phyloP scores from a whole-genome alignment of 2,329 filamentous ascomycete species.

The Xylariales sp. region DNA sequence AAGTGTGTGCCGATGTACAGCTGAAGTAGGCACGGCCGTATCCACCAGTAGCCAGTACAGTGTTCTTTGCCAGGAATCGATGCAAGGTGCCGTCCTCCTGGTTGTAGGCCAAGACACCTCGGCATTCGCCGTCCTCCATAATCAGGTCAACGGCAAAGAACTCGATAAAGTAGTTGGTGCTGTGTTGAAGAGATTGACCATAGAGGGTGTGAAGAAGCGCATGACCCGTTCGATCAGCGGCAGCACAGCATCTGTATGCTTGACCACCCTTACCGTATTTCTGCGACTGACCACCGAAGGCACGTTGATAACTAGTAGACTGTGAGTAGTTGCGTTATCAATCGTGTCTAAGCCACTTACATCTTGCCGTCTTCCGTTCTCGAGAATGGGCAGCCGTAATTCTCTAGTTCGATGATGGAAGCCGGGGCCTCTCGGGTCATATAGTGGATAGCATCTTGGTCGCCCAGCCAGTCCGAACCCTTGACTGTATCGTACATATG shows the following conservation, averaged over 20 bases:
- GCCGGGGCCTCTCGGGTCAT: slow-evolving; percentile 94
- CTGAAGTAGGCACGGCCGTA: slow-evolving; percentile 98
- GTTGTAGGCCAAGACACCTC: slow-evolving; percentile 95
- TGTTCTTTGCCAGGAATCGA: slow-evolving; percentile 95
- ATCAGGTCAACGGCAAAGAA: slow-evolving; percentile 96
- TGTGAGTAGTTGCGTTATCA: slow-evolving; percentile 1
- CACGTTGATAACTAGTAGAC: slow-evolving; percentile 76
- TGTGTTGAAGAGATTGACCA: slow-evolving; percentile 92
- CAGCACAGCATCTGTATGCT: slow-evolving; percentile 95
- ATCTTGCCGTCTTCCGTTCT: slow-evolving; percentile 96
- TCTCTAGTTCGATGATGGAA: slow-evolving; percentile 90
- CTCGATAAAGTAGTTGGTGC: slow-evolving; percentile 99
- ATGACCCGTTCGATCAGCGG: slow-evolving; percentile 93
- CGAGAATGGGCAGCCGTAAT: slow-evolving; percentile 96
- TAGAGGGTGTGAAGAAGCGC: slow-evolving; percentile 98
- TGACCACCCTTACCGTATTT: slow-evolving; percentile 95
- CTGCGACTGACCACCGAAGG: slow-evolving; percentile 95
- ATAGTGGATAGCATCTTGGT: slow-evolving; percentile 97
- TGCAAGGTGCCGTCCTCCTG: slow-evolving; percentile 98
- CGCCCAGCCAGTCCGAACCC: slow-evolving; percentile 94
- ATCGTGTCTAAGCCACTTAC: slow-evolving; percentile 48
- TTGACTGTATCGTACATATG: slow-evolving; percentile 99
- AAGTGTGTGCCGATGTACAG: slow-evolving; percentile 96
- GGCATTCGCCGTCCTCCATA: slow-evolving; percentile 96
- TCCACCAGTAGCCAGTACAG: slow-evolving; percentile 91